Evolutionary conservation across 2,329 filamentous ascomycete species (phyloP), one percentile per base, ranked within the genome.

Genomic region (Plectosphaerella sp.): DNA sequence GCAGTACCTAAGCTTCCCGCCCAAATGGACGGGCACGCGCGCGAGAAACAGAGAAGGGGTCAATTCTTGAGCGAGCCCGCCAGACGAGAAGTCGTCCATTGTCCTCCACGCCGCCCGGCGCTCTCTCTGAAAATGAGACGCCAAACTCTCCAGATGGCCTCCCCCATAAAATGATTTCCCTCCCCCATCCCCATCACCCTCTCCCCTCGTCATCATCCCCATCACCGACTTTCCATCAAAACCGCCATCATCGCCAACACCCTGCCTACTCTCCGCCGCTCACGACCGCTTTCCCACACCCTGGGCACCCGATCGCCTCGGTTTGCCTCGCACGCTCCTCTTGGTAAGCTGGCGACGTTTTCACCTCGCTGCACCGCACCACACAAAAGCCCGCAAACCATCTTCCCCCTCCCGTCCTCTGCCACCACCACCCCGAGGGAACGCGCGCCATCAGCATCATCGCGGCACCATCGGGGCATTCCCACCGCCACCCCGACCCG

Each of bases 61-160:
- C 56, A 53, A 55, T 55, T 58, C 51, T 52, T 45, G 53, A 54
- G 50, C 55, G 47, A 49, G 53, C 55, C 54, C 54, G 57, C 55
- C 56, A 58, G 54, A 58, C 57, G 55, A 55, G 52, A 53, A 35
- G 54, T 54, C 52, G 56, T 56, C 57, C 56, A 58, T 58, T 58
- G 56, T 58, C 56, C 22, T 3, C 22, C 28, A 58, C 54, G 56
- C 54, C 56, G 54, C 56, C 56, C 50, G 56, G 54, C 56, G 52
- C 54, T 57, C 50, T 12, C 49, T 45, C 53, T 53, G 49, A 58
- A 67, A 67, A 67, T 67, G 65, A 67, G 64, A 67, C 64, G 64
- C 65, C 64, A 66, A 66, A 63, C 63, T 52, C 57, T 54, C 56
- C 62, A 62, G 61, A 68, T 65, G 66, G 61, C 64, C 60, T 61